Base-by-base conservation (phyloP, 805 yeast species). In the Sugiyamaella boreocaroliniensis region DNA sequence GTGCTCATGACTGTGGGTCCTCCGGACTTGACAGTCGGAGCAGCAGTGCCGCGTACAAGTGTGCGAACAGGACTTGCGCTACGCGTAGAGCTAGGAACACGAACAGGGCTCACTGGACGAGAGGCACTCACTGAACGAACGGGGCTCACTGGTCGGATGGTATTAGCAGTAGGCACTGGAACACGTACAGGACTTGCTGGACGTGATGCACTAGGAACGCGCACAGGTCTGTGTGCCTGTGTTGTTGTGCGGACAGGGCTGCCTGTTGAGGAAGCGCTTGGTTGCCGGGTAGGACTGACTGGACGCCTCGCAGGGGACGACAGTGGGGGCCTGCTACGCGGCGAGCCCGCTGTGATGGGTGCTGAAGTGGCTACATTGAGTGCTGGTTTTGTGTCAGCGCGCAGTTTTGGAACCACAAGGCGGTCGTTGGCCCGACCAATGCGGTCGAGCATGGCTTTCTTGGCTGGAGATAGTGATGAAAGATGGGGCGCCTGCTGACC, bases 11-110 rank as follows among this genome's bases (percentile, higher is more conserved):
- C 47, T 19, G 46, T 48, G n/a, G 41, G 40, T 9, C 41, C 53
- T 1, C 56, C 56, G 9, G 52, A 45, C 16, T 53, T 42, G 15
- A 40, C 47, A 16, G 41, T 49, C 40, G 45, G 48, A 19, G 47
- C 56, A 1, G 56, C 53, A n/a, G n/a, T 16, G 47, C 42, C 2
- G 40, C 43, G 15, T 49, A 22, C 26, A 22, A 6, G 3, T 22
- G 26, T 4, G 26, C 26, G 26, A 22, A 22, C 26, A 22, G 26
- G 26, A 6, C 26, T 22, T 22, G 26, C 26, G 26, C 26, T 6
- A 22, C 26, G 26, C 6, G 26, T 22, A 22, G 26, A 22, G 26
- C 26, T 22, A 6, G 26, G 26, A 6, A 22, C 6, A 4, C 26
- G 12, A 14, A 32, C 37, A 32, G 37, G 37, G n/a, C 37, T 32